phyloP scores from a whole-genome alignment of 1,284 basidiomycete species.

The Mycena sp. region DNA sequence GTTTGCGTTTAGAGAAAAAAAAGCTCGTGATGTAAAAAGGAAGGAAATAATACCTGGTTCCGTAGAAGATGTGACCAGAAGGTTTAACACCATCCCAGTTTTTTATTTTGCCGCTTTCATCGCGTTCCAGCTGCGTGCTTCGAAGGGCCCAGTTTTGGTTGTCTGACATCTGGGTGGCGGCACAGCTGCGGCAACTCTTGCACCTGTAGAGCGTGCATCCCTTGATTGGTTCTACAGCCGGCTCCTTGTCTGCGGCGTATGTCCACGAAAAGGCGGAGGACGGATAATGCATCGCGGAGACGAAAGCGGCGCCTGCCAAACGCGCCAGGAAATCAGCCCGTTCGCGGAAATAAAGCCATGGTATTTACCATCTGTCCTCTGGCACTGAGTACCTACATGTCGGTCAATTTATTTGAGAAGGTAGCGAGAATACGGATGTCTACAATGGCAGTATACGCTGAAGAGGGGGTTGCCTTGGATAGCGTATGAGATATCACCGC shows the following conservation, averaged over 20 bases:
- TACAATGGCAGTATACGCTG: conserved; percentile 40
- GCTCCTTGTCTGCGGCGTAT: conserved; percentile 10
- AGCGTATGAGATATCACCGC: conserved; percentile 32
- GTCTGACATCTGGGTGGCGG: conserved; percentile 33
- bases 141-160: conserved; percentile 39
- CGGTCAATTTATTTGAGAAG: no score
- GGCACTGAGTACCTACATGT: conserved; percentile 18
- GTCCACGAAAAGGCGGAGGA: conserved; percentile 37
- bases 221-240: conserved; percentile 22
- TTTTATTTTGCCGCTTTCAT: conserved; percentile 36
- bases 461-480: conserved; percentile 34
- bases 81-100: conserved; percentile 41
- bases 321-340: background rate
- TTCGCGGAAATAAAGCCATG: background rate
- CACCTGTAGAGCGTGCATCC: conserved; percentile 35
- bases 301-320: conserved; percentile 37
- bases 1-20: no score
- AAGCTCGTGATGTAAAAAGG: no score
- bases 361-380: conserved; percentile 22
- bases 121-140: conserved; percentile 36
- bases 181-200: conserved; percentile 35
- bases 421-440: background rate
- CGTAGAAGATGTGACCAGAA: conserved; percentile 40
- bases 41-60: conserved; percentile 23
- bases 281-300: conserved; percentile 37